A percentile compares a stretch with the other conserved stretches of the same genome.
Evolutionary conservation across 441 rosid genomes (phyloP).

Genomic region (Arabidopsis lyrata): DNA sequence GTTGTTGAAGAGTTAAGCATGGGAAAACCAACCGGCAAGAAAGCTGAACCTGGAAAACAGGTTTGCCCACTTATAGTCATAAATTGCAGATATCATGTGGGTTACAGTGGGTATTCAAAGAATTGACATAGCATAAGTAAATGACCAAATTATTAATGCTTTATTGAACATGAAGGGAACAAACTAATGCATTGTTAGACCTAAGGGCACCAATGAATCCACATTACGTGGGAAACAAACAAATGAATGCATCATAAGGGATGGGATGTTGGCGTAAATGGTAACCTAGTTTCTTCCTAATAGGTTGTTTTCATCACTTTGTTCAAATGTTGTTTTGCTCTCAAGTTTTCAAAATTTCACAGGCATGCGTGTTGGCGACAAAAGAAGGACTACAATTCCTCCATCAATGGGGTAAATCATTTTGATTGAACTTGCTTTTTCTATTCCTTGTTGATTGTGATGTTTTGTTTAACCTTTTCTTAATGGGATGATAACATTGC

Average conservation of each 20-base stretch:
- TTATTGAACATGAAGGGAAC: neutral
- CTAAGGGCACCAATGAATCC: neutral
- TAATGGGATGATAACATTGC: constrained; percentile 2
- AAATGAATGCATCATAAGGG: constrained; percentile 65
- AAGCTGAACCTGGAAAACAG: constrained; percentile 82
- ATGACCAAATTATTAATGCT: too few species aligned
- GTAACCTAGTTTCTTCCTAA: constrained; percentile 37
- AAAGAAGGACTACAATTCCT: constrained; percentile 89
- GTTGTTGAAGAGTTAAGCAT: constrained; percentile 79
- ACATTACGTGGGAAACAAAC: neutral
- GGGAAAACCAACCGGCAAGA: constrained; percentile 91
- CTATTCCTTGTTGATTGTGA: neutral
- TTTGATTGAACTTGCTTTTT: neutral
- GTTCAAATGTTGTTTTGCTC: constrained; percentile 13
- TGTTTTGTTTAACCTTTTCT: neutral
- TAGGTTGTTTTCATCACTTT: neutral
- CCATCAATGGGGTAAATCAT: constrained; percentile 85
- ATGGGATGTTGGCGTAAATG: constrained; percentile 97
- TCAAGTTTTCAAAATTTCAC: neutral
- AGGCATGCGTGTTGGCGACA: constrained; percentile 98
- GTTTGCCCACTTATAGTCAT: constrained; percentile 40
- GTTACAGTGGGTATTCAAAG: too few species aligned
- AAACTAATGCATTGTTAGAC: constrained; percentile 5
- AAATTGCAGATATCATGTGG: neutral
- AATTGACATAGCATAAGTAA: neutral